Percentiles rank a stretch among this genome's conserved stretches.
Conservation (phyloP, 2,329 filamentous ascomycete genomes). For the Trematosphaeria pertusa region DNA sequence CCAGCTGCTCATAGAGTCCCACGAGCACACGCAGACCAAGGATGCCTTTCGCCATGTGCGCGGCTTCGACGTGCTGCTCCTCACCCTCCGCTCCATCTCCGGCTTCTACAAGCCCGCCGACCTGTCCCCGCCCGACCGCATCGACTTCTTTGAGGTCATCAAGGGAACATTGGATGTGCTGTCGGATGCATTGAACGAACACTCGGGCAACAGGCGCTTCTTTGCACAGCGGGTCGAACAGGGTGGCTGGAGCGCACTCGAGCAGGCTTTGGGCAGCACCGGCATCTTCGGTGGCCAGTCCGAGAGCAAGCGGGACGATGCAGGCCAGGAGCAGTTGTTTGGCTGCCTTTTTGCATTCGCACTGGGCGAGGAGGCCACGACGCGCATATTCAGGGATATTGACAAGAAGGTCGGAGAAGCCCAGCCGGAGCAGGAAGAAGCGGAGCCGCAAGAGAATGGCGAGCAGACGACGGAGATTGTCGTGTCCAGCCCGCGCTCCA, state of each 20-base stretch:
- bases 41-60: constrained; percentile 83
- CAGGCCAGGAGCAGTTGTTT: constrained; percentile 73
- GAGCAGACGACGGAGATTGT: constrained; percentile 28
- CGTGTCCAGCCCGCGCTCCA: constrained; percentile 34
- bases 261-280: constrained; percentile 74
- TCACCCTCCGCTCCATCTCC: constrained; percentile 72
- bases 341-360: constrained; percentile 83
- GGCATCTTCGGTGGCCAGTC: constrained; percentile 54
- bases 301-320: constrained; percentile 41
- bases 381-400: constrained; percentile 66
- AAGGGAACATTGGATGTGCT: constrained; percentile 76
- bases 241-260: constrained; percentile 79
- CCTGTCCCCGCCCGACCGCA: constrained; percentile 67
- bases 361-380: constrained; percentile 77
- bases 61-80: constrained; percentile 78
- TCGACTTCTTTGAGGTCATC: constrained; percentile 71
- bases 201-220: constrained; percentile 86
- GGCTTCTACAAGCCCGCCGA: constrained; percentile 77
- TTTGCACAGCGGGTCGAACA: constrained; percentile 78
- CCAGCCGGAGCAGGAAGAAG: constrained; percentile 17
- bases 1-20: constrained; percentile 66
- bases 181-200: constrained; percentile 75
- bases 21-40: constrained; percentile 62
- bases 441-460: constrained; percentile 1
- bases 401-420: constrained; percentile 34